These are phyloP conservation scores for Gymnopilus junonius DNA, from an alignment of 768 basidiomycete genomes.

Conservation along the genomic window DNA sequence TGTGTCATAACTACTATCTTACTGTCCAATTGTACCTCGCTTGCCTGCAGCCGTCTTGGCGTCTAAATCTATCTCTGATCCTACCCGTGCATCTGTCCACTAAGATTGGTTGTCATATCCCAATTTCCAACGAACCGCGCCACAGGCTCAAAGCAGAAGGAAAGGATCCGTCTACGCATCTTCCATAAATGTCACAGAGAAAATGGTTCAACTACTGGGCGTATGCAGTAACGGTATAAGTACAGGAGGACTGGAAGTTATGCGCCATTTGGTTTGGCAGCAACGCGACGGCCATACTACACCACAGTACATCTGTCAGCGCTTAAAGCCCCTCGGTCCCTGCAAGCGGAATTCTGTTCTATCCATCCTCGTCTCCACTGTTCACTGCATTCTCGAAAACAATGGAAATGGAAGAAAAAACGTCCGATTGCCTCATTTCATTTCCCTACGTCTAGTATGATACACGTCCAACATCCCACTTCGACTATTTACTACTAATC, in stretches of 20 bases:
- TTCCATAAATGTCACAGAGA: background rate
- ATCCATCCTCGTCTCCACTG: background rate
- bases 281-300: constrained; percentile 1
- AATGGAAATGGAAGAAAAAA: background rate
- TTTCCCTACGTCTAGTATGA: background rate
- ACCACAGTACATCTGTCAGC: background rate
- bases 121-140: background rate
- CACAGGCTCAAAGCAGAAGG: background rate
- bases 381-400: background rate
- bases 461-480: background rate
- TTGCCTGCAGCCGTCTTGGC: background rate
- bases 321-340: background rate
- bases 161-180: background rate
- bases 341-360: background rate
- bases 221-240: background rate
- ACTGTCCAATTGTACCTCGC: background rate
- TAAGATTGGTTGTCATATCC: background rate
- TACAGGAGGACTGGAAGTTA: constrained; percentile 3
- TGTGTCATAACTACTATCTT: background rate
- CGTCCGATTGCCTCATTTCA: background rate
- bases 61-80: background rate
- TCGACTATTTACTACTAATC: background rate
- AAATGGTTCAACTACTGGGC: background rate
- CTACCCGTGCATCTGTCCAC: constrained; percentile 1
- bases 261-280: background rate